Percentiles rank a stretch among this genome's conserved stretches.
Conservation (phyloP, 192 early-diverging fungal genomes). For the Martensiomyces pterosporus region DNA sequence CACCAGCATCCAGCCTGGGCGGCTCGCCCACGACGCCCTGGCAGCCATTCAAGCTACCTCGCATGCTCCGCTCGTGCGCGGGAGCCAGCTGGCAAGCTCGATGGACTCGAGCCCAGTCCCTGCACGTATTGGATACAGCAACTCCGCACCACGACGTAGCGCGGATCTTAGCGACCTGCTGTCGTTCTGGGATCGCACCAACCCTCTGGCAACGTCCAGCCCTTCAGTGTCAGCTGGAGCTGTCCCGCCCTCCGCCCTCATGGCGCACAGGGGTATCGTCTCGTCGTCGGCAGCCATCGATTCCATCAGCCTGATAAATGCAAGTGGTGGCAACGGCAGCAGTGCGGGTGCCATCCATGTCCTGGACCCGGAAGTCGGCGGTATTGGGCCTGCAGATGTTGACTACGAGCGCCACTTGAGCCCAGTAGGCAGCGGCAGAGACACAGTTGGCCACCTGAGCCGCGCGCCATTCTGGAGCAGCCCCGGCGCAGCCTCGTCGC, state of each 20-base stretch:
- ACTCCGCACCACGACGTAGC: conserved; percentile 23
- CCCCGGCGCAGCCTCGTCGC: conserved; percentile 2
- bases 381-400: neutral
- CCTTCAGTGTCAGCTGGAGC: no score
- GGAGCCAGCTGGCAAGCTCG: neutral
- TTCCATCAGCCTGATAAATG: conserved; percentile 9
- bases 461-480: conserved; percentile 12
- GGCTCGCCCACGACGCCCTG: no score
- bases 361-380: no score
- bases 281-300: conserved; percentile 6
- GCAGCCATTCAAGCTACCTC: no score
- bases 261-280: no score
- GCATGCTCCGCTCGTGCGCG: no score
- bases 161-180: conserved; percentile 26
- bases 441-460: conserved; percentile 2
- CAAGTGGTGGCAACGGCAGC: neutral
- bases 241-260: no score
- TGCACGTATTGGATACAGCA: conserved; percentile 3
- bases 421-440: neutral
- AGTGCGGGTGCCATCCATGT: no score
- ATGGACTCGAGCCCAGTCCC: neutral
- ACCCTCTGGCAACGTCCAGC: conserved; percentile 1
- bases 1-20: no score
- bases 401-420: conserved; percentile 1
- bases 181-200: conserved; percentile 11